phyloP scores from a whole-genome alignment of 23 red algal species.

The Gracilaria gracilis region DNA sequence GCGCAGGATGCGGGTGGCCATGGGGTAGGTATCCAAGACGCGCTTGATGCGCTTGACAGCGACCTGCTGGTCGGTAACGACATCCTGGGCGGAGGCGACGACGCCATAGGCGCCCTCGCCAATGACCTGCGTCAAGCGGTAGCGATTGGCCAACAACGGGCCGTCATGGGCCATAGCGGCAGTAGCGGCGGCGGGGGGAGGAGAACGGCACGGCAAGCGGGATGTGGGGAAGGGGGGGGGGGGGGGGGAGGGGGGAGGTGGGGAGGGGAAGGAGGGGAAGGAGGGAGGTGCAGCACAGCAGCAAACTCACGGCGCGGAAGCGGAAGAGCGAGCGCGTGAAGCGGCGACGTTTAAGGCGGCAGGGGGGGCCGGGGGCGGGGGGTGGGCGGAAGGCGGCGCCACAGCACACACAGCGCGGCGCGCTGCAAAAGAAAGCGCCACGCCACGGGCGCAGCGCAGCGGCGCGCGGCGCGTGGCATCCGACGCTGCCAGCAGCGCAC shows the following conservation, averaged over 20 bases:
- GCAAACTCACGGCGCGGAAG: too few species aligned
- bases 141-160: constrained; percentile 85
- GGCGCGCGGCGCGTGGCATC: too few species aligned
- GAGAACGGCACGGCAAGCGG: background rate
- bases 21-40: constrained; percentile 87
- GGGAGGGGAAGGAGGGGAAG: background rate
- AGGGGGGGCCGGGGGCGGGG: background rate
- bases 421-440: too few species aligned
- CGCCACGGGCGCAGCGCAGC: too few species aligned
- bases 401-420: too few species aligned
- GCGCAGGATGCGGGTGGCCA: constrained; percentile 92
- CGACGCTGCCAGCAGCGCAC: too few species aligned
- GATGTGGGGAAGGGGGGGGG: background rate
- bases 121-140: constrained; percentile 84
- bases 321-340: too few species aligned
- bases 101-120: constrained; percentile 98
- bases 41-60: constrained; percentile 93
- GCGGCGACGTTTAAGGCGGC: too few species aligned
- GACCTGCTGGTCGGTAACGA: constrained; percentile 83
- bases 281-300: too few species aligned
- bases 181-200: too few species aligned
- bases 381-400: too few species aligned
- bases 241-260: background rate
- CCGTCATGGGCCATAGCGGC: background rate
- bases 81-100: constrained; percentile 90